Evolutionary conservation across 1,284 basidiomycete species (phyloP).

Genomic region (Peniophora sp.): DNA sequence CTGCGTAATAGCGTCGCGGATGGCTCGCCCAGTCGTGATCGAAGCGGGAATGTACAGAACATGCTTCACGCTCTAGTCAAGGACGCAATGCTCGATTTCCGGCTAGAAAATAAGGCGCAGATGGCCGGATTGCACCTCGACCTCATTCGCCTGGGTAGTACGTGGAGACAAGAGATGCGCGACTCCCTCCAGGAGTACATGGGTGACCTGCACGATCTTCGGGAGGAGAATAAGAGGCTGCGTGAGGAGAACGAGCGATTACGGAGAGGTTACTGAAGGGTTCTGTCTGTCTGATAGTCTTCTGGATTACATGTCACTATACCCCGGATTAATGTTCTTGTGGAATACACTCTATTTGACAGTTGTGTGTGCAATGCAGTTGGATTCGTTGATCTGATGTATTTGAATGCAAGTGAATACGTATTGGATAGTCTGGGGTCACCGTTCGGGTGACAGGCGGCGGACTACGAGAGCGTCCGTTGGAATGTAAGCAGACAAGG

Average conservation of each 20-base stretch:
- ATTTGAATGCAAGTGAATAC: too few species aligned
- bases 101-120: slow-evolving; percentile 55
- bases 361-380: too few species aligned
- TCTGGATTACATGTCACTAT: neutral
- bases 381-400: too few species aligned
- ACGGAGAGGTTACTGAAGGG: slow-evolving; percentile 38
- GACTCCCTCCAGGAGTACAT: slow-evolving; percentile 51
- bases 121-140: slow-evolving; percentile 68
- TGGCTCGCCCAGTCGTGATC: slow-evolving; percentile 13
- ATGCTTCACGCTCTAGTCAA: slow-evolving; percentile 54
- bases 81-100: slow-evolving; percentile 66
- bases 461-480: too few species aligned
- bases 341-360: too few species aligned
- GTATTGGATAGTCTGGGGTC: too few species aligned
- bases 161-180: slow-evolving; percentile 48
- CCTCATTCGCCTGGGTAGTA: slow-evolving; percentile 57
- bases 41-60: slow-evolving; percentile 41
- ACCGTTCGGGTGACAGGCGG: too few species aligned
- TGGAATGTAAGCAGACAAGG: too few species aligned
- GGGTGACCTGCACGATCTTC: slow-evolving; percentile 37
- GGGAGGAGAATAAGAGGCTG: slow-evolving; percentile 39
- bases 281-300: neutral
- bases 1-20: slow-evolving; percentile 23
- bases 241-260: slow-evolving; percentile 63
- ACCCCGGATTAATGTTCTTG: too few species aligned